Evolutionary conservation across 2,329 filamentous ascomycete genomes (phyloP).

Genomic region (Gyromitra esculenta): DNA sequence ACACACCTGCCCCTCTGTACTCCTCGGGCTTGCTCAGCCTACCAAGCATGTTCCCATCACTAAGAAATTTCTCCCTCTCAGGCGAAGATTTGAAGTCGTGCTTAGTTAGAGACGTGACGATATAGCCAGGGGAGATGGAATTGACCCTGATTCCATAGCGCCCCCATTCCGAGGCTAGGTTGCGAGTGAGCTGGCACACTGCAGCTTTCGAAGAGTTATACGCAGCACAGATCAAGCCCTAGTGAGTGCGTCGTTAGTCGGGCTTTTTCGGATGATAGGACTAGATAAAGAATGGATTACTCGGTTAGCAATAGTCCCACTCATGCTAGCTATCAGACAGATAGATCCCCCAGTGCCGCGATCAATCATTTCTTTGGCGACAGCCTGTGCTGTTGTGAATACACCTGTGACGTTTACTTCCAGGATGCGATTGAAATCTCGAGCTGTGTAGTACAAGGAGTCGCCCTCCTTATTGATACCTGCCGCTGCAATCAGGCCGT

Average conservation of each 20-base stretch:
- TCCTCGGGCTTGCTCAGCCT: slow-evolving; percentile 74
- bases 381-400: slow-evolving; percentile 86
- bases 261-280: not conserved
- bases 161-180: slow-evolving; percentile 78
- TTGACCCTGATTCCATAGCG: slow-evolving; percentile 78
- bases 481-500: slow-evolving; percentile 77
- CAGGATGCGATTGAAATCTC: slow-evolving; percentile 80
- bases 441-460: slow-evolving; percentile 80
- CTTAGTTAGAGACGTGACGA: slow-evolving; percentile 82
- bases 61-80: slow-evolving; percentile 74
- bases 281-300: slow-evolving; percentile 63
- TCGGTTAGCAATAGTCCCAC: slow-evolving; percentile 72
- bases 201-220: slow-evolving; percentile 82
- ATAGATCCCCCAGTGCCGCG: slow-evolving; percentile 68
- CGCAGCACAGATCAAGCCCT: slow-evolving; percentile 73
- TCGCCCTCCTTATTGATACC: slow-evolving; percentile 83
- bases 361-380: slow-evolving; percentile 77
- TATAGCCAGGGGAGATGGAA: slow-evolving; percentile 81
- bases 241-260: slow-evolving; percentile 37
- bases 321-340: slow-evolving; percentile 75
- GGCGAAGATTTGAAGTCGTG: slow-evolving; percentile 67
- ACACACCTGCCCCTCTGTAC: slow-evolving; percentile 75
- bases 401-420: slow-evolving; percentile 86
- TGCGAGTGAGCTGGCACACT: slow-evolving; percentile 75
- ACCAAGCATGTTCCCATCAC: slow-evolving; percentile 83